Base-by-base conservation (phyloP, 2,329 filamentous ascomycete genomes). In the Cercospora zeina region DNA sequence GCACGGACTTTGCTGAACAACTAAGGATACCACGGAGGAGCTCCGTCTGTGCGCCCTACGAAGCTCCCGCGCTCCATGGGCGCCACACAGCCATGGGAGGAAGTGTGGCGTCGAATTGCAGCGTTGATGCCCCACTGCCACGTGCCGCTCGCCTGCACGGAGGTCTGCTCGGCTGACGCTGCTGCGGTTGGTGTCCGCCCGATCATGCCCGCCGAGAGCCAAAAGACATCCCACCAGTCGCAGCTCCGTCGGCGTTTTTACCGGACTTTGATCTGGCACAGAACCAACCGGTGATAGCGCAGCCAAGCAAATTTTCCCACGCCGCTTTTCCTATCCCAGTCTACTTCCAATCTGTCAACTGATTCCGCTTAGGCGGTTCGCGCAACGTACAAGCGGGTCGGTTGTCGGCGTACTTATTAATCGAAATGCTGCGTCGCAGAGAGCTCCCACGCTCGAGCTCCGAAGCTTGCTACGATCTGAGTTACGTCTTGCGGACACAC, bases 331-430 rank as follows among this genome's bases (percentile, higher is more conserved):
- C 51, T 33, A 37, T 19, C 16, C 58, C 45, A 53, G 58, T 50
- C 36, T 60, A 58, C 55, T 8, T 50, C 55, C 30, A 58, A 58
- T 58, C 55, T 60, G 33, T 37, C 33, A 53, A 34, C 49, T 33
- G 33, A 60, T 60, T 60, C 54, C 50, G 58, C 49, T 54, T 60
- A 45, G 37, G 4, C 50, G 49, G 34, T 36, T 45, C 49, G 21
- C 49, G 27, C 58, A 16, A 47, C 27, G 21, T 54, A 36, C 51
- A 54, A 36, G 58, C 31, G 27, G 33, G 58, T 27, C 58, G 42
- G 42, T 21, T 19, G 58, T 27, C 58, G 42, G 42, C 42, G 61
- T 63, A 63, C 61, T 63, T 59, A 59, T 63, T 59, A 59, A 55
- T 55, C 56, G 59, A 59, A 63, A 51, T 33, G 51, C 54, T 59